Conservation (phyloP, 2,329 filamentous ascomycete genomes). For the Colletotrichum sp. region DNA sequence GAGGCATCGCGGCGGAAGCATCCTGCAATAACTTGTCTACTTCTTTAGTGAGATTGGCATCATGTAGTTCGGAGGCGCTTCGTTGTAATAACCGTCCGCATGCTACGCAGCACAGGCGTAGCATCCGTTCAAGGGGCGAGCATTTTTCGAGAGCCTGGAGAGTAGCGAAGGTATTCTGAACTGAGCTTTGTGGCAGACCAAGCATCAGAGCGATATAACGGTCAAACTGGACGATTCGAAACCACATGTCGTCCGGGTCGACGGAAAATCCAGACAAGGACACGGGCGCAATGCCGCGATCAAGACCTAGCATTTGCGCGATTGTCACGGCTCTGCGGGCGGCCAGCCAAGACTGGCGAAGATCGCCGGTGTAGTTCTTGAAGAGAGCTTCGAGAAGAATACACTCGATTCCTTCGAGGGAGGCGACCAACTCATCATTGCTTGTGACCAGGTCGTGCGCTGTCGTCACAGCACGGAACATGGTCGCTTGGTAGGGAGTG, state of each 20-base stretch:
- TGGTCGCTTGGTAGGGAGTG: constrained; percentile 26
- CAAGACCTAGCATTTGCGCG: constrained; percentile 46
- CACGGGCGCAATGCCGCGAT: constrained; percentile 11
- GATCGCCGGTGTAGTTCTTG: constrained; percentile 49
- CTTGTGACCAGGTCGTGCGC: constrained; percentile 42
- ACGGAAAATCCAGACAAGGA: not conserved
- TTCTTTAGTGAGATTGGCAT: constrained; percentile 28
- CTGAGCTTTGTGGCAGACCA: constrained; percentile 37
- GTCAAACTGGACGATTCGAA: constrained; percentile 40
- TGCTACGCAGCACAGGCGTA: constrained; percentile 31
- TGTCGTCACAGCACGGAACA: constrained; percentile 30
- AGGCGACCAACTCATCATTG: constrained; percentile 49
- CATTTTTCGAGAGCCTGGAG: constrained; percentile 21
- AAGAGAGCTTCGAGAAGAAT: constrained; percentile 53
- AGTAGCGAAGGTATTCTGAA: constrained; percentile 10
- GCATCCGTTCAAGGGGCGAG: constrained; percentile 34
- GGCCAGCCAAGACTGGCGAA: constrained; percentile 49
- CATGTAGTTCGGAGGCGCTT: constrained; percentile 29
- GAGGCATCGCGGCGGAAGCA: constrained; percentile 33
- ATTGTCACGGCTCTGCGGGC: constrained; percentile 49
- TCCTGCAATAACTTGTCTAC: constrained; percentile 37
- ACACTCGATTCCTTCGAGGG: constrained; percentile 53
- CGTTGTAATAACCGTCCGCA: constrained; percentile 39
- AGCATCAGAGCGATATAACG: constrained; percentile 43
- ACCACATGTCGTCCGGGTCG: constrained; percentile 34